Evolutionary conservation across 2,329 filamentous ascomycete species (phyloP).

Genomic region (Rugonectria rugulosa): DNA sequence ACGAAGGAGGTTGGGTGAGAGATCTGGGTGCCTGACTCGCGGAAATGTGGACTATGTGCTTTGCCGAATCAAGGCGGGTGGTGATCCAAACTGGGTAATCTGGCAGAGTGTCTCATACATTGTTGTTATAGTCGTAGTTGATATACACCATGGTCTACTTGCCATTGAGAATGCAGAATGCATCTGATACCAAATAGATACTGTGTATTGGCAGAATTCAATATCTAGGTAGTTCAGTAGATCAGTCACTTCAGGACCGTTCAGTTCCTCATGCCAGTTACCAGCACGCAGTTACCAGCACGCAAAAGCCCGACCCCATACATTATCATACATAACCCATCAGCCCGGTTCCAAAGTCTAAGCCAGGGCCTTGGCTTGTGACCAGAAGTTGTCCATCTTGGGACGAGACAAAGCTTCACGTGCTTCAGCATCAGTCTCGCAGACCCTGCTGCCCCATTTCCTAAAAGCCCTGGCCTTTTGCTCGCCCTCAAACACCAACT

Average conservation of each 20-base stretch:
- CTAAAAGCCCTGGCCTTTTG: conserved; percentile 81
- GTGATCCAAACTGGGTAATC: too few species aligned
- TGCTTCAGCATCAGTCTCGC: conserved; percentile 90
- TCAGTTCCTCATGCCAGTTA: neutral
- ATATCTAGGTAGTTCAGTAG: too few species aligned
- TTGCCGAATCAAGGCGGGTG: too few species aligned
- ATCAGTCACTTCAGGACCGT: neutral
- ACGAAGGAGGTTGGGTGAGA: too few species aligned
- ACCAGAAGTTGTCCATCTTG: conserved; percentile 97
- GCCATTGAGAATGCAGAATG: too few species aligned
- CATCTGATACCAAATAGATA: too few species aligned
- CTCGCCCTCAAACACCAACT: conserved; percentile 90
- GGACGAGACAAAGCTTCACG: conserved; percentile 78
- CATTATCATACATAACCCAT: neutral
- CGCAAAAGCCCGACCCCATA: neutral
- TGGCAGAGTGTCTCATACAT: too few species aligned
- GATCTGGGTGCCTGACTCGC: too few species aligned
- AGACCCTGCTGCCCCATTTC: conserved; percentile 89
- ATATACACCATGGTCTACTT: too few species aligned
- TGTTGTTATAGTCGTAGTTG: too few species aligned
- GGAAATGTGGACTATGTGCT: too few species aligned
- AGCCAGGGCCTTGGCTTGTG: conserved; percentile 73
- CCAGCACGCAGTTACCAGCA: neutral
- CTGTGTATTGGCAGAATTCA: too few species aligned
- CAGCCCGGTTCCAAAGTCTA: conserved; percentile 16